Conservation (phyloP, 1,139 yeast genomes). For the Diutina neorugosa region DNA sequence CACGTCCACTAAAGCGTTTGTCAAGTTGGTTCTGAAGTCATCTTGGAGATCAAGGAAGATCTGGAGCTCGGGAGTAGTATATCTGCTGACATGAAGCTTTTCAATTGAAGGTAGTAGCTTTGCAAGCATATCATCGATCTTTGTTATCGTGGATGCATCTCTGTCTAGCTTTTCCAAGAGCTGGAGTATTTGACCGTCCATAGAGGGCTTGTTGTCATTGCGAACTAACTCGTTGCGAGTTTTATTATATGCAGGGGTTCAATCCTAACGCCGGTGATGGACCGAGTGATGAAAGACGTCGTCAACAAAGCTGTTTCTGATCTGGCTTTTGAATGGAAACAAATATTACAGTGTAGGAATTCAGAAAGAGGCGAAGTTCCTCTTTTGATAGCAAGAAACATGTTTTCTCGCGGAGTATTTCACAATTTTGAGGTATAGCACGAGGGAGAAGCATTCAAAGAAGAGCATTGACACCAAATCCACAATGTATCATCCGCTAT, state of each 20-base stretch:
- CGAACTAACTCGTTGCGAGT: neutral
- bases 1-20: conserved; percentile 20
- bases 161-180: neutral
- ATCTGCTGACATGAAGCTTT: conserved; percentile 4
- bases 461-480: no score
- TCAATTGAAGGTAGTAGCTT: conserved; percentile 16
- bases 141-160: neutral
- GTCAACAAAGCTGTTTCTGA: no score
- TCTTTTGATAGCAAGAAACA: no score
- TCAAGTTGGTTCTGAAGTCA: conserved; percentile 35
- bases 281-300: no score
- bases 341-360: no score
- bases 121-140: conserved; percentile 11
- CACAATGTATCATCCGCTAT: no score
- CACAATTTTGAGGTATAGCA: no score
- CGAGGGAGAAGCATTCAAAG: no score
- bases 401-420: no score
- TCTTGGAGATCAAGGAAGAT: conserved; percentile 41
- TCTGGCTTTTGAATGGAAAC: no score
- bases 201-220: neutral
- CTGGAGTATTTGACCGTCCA: neutral
- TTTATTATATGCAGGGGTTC: neutral
- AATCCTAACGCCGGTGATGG: neutral
- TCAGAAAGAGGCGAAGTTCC: no score
- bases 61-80: conserved; percentile 20